A percentile compares a stretch with the other conserved stretches of the same genome.
phyloP scores from a whole-genome alignment of 257 asterid species.

The Capsicum baccatum region DNA sequence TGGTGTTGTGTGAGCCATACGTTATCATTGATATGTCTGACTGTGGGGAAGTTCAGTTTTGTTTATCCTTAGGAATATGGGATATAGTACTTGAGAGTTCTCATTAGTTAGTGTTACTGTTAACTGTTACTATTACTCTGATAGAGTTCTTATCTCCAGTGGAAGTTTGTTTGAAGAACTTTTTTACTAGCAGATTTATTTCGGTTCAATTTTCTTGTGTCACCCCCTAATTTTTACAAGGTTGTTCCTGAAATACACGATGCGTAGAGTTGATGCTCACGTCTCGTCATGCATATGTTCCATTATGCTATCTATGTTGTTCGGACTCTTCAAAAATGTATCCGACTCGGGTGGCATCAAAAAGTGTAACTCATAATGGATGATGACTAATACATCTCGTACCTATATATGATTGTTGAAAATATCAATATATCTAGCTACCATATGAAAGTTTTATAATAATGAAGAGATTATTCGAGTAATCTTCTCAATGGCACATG shows the following conservation, averaged over 20 bases:
- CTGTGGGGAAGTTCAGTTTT: not conserved
- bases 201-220: not conserved
- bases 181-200: not conserved
- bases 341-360: too few relatives aligned
- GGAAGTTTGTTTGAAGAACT: not conserved
- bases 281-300: too few relatives aligned
- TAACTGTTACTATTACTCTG: not conserved
- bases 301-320: too few relatives aligned
- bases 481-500: too few relatives aligned
- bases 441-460: too few relatives aligned
- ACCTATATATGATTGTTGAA: too few relatives aligned
- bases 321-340: too few relatives aligned
- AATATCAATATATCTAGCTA: too few relatives aligned
- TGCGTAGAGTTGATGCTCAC: too few relatives aligned
- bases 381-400: too few relatives aligned
- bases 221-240: not conserved
- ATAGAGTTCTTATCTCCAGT: not conserved
- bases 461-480: too few relatives aligned
- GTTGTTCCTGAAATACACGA: not conserved
- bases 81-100: not conserved
- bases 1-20: conserved; percentile 8
- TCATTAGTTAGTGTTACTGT: not conserved
- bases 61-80: not conserved
- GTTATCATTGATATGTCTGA: not conserved
- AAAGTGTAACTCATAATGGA: too few relatives aligned